Evolutionary conservation across 2,329 filamentous ascomycete genomes (phyloP).

Genomic region (Trichoderma atroviride): DNA sequence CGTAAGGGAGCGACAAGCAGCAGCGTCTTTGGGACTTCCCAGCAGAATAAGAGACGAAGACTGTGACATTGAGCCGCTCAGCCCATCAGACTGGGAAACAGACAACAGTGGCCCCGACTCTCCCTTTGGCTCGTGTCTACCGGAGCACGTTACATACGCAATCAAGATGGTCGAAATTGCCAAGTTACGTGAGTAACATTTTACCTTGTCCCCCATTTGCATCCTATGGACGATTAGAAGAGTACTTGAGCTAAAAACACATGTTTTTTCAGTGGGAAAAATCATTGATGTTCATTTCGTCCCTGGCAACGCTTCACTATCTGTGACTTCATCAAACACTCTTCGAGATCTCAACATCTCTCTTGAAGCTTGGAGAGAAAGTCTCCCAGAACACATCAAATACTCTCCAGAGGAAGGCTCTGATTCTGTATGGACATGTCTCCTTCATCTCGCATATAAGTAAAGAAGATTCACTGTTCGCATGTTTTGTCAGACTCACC

Average conservation of each 20-base stretch:
- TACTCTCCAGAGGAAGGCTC: slow-evolving; percentile 38
- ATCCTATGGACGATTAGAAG: not conserved
- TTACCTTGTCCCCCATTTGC: not conserved
- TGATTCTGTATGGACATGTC: slow-evolving; percentile 42
- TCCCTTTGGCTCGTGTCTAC: slow-evolving; percentile 37
- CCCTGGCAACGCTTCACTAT: slow-evolving; percentile 37
- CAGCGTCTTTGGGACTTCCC: slow-evolving; percentile 42
- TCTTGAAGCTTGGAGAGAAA: slow-evolving; percentile 41
- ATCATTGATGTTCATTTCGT: slow-evolving; percentile 44
- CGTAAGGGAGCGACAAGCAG: slow-evolving; percentile 45
- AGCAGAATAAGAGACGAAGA: slow-evolving; percentile 45
- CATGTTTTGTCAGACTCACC: no score
- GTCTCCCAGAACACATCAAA: slow-evolving; percentile 39
- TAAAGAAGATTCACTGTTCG: slow-evolving; percentile 26
- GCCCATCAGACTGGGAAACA: slow-evolving; percentile 37
- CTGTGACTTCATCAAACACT: not conserved
- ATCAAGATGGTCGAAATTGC: slow-evolving; percentile 46
- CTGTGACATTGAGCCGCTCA: slow-evolving; percentile 43
- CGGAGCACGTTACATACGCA: slow-evolving; percentile 41
- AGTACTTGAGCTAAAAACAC: not conserved
- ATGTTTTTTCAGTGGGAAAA: slow-evolving; percentile 35
- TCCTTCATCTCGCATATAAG: slow-evolving; percentile 45
- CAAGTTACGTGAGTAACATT: slow-evolving; percentile 36
- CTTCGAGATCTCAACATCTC: slow-evolving; percentile 34
- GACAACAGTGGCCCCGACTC: slow-evolving; percentile 31